A percentile compares a stretch with the other conserved stretches of the same genome.
phyloP scores from a whole-genome alignment of 768 basidiomycete genomes.

The Asterophora lycoperdoides region DNA sequence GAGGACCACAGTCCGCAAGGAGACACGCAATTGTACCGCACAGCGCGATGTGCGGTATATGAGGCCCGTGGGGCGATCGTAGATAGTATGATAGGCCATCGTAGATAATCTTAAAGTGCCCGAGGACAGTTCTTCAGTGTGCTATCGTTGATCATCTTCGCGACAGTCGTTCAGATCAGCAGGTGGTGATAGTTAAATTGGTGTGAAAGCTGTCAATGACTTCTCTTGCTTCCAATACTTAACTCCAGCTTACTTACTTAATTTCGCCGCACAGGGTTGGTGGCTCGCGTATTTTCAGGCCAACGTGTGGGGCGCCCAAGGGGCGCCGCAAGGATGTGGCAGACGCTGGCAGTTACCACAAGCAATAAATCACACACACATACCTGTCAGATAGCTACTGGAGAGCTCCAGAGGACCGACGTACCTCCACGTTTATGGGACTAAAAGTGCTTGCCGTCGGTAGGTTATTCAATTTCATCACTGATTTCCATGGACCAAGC shows the following conservation, averaged over 20 bases:
- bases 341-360: background rate
- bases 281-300: background rate
- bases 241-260: no score
- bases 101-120: background rate
- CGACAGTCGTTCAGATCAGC: background rate
- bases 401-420: background rate
- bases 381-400: background rate
- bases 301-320: no score
- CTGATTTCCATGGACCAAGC: background rate
- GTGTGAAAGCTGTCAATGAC: background rate
- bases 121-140: background rate
- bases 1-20: background rate
- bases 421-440: background rate
- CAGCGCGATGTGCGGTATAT: background rate
- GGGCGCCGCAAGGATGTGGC: no score
- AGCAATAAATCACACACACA: background rate
- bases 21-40: background rate
- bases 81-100: background rate
- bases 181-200: background rate
- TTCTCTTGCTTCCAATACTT: background rate
- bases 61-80: background rate
- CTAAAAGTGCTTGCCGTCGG: background rate
- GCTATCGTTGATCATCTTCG: slow-evolving; percentile 4
- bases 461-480: slow-evolving; percentile 6
- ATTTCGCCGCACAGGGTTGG: no score